Conservation (phyloP, 2,329 filamentous ascomycete species). For the Botrytis fragariae region DNA sequence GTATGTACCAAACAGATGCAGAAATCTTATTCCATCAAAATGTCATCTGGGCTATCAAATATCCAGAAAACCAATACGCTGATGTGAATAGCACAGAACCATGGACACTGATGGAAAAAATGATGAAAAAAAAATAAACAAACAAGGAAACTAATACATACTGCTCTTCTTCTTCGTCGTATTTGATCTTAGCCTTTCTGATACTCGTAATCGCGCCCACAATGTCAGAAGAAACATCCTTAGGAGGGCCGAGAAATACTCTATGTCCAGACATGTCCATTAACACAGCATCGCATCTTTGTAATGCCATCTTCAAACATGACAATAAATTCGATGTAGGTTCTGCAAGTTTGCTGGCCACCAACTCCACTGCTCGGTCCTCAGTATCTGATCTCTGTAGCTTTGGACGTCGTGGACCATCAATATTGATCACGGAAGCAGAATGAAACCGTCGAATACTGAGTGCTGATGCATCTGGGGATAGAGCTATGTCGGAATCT, state of each 20-base stretch:
- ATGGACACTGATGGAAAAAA: not conserved
- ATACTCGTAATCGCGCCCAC: slow-evolving; percentile 43
- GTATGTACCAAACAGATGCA: not conserved
- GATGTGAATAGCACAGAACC: not conserved
- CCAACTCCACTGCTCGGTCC: slow-evolving; percentile 36
- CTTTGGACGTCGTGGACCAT: slow-evolving; percentile 29
- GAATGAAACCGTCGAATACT: slow-evolving; percentile 16
- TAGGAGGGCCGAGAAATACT: slow-evolving; percentile 46
- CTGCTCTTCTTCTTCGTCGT: slow-evolving; percentile 47
- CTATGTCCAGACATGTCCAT: slow-evolving; percentile 54
- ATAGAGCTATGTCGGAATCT: slow-evolving; percentile 11
- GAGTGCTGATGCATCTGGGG: not conserved
- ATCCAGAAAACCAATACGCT: not conserved
- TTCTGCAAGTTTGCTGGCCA: slow-evolving; percentile 42
- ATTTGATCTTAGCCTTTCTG: slow-evolving; percentile 45
- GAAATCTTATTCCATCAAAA: not conserved
- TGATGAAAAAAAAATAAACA: not conserved
- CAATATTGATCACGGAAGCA: slow-evolving; percentile 39
- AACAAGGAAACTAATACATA: not conserved
- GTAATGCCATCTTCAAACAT: slow-evolving; percentile 47
- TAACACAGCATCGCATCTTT: slow-evolving; percentile 50
- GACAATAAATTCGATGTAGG: slow-evolving; percentile 49
- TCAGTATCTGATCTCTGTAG: slow-evolving; percentile 35
- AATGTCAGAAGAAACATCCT: slow-evolving; percentile 45
- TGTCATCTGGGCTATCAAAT: not conserved